Evolutionary conservation across 2,329 filamentous ascomycete species (phyloP).

Genomic region (Fusarium hostae): DNA sequence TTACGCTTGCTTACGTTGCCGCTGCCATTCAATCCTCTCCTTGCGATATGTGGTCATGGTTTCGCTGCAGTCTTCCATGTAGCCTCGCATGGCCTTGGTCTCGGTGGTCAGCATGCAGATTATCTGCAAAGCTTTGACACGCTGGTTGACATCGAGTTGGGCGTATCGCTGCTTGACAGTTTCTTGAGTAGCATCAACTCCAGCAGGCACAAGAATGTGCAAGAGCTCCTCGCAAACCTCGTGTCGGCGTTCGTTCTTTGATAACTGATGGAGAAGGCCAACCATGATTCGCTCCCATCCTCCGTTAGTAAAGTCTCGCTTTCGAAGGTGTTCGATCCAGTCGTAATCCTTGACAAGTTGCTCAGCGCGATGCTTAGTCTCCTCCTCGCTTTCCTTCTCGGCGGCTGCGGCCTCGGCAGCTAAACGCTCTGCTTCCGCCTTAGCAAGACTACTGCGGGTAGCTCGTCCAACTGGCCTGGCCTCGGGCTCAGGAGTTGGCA

Average conservation of each 20-base stretch:
- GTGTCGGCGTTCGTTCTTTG: constrained; percentile 76
- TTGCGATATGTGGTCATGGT: constrained; percentile 96
- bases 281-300: constrained; percentile 93
- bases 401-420: constrained; percentile 68
- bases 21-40: constrained; percentile 92
- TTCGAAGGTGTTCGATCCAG: constrained; percentile 87
- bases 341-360: constrained; percentile 80
- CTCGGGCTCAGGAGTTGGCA: constrained; percentile 76
- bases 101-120: constrained; percentile 87
- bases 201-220: constrained; percentile 80
- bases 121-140: constrained; percentile 83
- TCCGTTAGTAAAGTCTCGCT: constrained; percentile 86
- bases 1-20: constrained; percentile 75
- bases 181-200: constrained; percentile 78
- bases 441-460: constrained; percentile 87
- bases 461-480: constrained; percentile 74
- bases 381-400: constrained; percentile 61
- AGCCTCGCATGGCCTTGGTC: constrained; percentile 85
- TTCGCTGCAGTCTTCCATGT: constrained; percentile 91
- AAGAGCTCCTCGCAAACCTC: constrained; percentile 82
- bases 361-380: constrained; percentile 73
- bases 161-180: constrained; percentile 79
- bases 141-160: constrained; percentile 82
- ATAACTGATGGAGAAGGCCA: constrained; percentile 86
- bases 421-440: constrained; percentile 77